Base-by-base conservation (phyloP, 1,139 yeast species). In the Kluyveromyces sp. region DNA sequence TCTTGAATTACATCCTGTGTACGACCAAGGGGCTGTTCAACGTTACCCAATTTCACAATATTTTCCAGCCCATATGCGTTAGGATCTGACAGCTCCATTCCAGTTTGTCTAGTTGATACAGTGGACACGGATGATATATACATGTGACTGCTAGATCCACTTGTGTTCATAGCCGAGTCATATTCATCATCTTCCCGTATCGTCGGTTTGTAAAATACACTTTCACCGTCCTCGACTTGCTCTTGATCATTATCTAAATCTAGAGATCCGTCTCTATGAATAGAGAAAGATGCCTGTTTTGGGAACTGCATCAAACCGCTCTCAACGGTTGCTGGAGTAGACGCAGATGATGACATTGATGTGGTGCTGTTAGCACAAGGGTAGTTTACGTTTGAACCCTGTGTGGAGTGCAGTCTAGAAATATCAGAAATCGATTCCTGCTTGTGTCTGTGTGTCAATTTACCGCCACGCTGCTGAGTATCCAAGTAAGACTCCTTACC, bases 371-470 rank as follows among this genome's bases (percentile, higher is more conserved):
- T 48, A 20, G 48, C 46, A 19, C 16, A 46, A 2, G 41, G 45
- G 11, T 45, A 44, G 20, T 33, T 18, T 17, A 33, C 8, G 4
- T 12, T 18, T 2, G 26, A 6, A 17, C 36, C 36, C 20, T 33
- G 36, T 9, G 26, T 25, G 6, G 30, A 11, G 19, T 35, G 39
- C 18, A 18, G 33, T 32, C 36, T 38, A 22, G 35, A 32, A 25
- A 49, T 30, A 28, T 58, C 64, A 2, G 61, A 55, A 4, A 58
- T 51, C 1, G 63, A 57, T 36, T 55, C 59, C 35, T 56, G 59
- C 38, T 56, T 56, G 37, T 47, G 53, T 45, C 45, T 51, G 39
- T 56, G 60, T 3, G 33, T 31, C 31, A 40, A 40, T 26, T 45
- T 37, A 15, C 39, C 40, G 16, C 39, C 41, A 32, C 41, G 33